Percentiles rank a stretch among this genome's conserved stretches.
Evolutionary conservation across 129 eudicot species (phyloP).

Genomic region (Ambrosia artemisiifolia): DNA sequence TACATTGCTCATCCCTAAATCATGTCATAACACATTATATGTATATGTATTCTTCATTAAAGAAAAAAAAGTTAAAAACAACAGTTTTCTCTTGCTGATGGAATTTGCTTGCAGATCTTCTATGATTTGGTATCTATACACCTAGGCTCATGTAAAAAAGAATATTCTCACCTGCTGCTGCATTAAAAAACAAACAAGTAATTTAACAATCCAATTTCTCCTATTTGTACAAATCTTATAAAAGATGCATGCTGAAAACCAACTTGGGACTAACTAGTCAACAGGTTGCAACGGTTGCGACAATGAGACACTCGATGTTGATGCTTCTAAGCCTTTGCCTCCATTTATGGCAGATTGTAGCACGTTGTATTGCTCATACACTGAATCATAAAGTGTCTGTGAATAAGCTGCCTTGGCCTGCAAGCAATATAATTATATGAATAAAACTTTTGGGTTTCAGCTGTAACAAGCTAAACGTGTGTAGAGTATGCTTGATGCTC

Average conservation of each 20-base stretch:
- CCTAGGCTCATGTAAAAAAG: conserved; percentile 33
- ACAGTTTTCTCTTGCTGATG: conserved; percentile 20
- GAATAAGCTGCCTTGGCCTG: conserved; percentile 78
- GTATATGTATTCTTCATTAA: not conserved
- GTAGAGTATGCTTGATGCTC: not conserved
- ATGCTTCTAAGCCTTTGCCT: conserved; percentile 68
- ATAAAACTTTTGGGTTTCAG: not conserved
- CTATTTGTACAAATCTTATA: not conserved
- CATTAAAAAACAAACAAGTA: not conserved
- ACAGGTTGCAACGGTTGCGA: conserved; percentile 68
- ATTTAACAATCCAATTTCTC: no score
- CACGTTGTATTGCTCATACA: conserved; percentile 66
- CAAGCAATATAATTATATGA: conserved; percentile 18
- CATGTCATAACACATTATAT: conserved; percentile 6
- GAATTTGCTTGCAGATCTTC: conserved; percentile 24
- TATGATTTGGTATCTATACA: conserved; percentile 33
- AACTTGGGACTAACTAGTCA: conserved; percentile 23
- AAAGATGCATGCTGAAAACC: conserved; percentile 18
- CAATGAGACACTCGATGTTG: conserved; percentile 55
- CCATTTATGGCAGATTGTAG: conserved; percentile 79
- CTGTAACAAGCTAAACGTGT: not conserved
- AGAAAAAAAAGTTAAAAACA: not conserved
- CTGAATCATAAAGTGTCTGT: conserved; percentile 64
- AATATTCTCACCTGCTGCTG: conserved; percentile 24
- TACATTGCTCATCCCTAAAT: conserved; percentile 15